Percentiles rank a stretch among this genome's conserved stretches.
Conservation (phyloP, 2,329 filamentous ascomycete species). For the Fusarium anthophilum region DNA sequence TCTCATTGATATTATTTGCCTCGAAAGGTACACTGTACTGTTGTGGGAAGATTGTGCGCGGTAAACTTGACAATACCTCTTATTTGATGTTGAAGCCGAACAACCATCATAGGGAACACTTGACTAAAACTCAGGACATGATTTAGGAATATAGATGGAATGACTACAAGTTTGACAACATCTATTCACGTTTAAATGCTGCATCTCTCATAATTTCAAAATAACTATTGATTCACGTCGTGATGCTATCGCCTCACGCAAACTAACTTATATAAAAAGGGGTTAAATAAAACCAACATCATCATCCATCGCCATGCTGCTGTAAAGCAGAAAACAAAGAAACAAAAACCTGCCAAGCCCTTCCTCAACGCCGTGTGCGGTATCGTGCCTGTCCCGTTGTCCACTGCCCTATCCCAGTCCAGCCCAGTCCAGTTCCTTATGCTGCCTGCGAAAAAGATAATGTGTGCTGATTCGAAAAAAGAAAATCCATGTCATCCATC, state of each 20-base stretch:
- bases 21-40: background rate
- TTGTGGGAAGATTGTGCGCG: background rate
- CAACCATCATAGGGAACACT: accelerated
- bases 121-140: background rate
- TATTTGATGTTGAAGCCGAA: background rate
- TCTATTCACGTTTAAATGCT: accelerated
- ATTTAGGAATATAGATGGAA: background rate
- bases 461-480: conserved; percentile 25
- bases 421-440: conserved; percentile 36
- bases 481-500: conserved; percentile 6
- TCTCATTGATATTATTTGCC: background rate
- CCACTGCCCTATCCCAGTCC: conserved; percentile 32
- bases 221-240: conserved; percentile 15
- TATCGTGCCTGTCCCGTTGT: conserved; percentile 34
- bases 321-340: conserved; percentile 31
- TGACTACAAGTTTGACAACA: background rate
- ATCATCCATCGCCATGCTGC: conserved; percentile 49
- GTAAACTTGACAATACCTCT: background rate
- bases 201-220: background rate
- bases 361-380: conserved; percentile 46
- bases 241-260: conserved; percentile 4
- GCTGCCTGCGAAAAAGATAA: conserved; percentile 28
- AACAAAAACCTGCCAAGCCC: conserved; percentile 37
- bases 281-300: conserved; percentile 33
- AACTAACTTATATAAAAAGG: conserved; percentile 29